These are phyloP conservation scores for Bruguiera hainesii DNA, from an alignment of 441 rosid genomes.

Conservation along the genomic window DNA sequence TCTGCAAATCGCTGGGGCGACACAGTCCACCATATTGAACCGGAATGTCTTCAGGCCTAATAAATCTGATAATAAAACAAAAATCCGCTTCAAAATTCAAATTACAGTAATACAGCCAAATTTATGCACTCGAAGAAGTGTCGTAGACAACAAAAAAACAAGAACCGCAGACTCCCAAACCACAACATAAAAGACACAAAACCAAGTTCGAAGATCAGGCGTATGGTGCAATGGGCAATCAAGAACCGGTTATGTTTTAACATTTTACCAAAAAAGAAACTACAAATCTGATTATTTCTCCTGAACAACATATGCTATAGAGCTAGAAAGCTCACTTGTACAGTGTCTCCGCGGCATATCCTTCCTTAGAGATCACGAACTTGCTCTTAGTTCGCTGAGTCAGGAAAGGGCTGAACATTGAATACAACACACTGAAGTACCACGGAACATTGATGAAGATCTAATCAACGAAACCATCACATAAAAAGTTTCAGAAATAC, in stretches of 20 bases:
- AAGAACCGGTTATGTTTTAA: too few species aligned
- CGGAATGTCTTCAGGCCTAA: constrained; percentile 87
- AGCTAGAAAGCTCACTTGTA: constrained; percentile 53
- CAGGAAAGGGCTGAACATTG: constrained; percentile 86
- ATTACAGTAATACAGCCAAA: too few species aligned
- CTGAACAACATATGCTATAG: background rate
- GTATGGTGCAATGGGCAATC: too few species aligned
- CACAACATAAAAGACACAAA: background rate
- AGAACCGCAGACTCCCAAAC: background rate
- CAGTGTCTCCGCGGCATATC: constrained; percentile 82
- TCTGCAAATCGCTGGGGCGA: constrained; percentile 56
- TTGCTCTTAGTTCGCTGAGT: constrained; percentile 98
- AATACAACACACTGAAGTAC: constrained; percentile 81
- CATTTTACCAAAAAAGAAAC: background rate
- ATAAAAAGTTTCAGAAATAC: background rate
- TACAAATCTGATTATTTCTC: background rate
- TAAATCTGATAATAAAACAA: constrained; percentile 43
- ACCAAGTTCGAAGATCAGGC: background rate
- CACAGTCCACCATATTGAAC: constrained; percentile 89
- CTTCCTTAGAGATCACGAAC: constrained; percentile 88
- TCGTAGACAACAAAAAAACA: background rate
- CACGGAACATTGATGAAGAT: constrained; percentile 96
- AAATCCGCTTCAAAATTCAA: background rate
- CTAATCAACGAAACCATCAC: constrained; percentile 28
- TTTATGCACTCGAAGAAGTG: background rate